Evolutionary conservation across 2,329 filamentous ascomycete genomes (phyloP), one percentile per base, ranked within the genome.

Genomic region (Aspergillus candidus): DNA sequence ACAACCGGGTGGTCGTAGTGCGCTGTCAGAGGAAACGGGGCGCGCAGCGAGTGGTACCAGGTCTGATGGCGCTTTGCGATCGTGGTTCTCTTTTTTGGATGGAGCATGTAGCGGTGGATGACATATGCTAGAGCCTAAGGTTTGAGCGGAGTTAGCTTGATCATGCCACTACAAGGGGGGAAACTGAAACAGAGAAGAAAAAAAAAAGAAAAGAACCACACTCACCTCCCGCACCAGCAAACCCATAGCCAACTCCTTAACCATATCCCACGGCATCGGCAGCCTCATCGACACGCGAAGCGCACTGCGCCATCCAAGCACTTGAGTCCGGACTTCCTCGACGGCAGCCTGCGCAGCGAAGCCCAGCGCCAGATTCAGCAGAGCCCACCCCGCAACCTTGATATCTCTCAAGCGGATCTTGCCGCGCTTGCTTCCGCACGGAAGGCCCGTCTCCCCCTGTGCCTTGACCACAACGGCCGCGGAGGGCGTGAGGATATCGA

Each of bases 81-180:
- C 69, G 58, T 72, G 74, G 41, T 27, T 10, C 6, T 55, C 40
- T 38, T 57, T 48, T 60, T 79, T 72, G 40, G 74, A 66, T 94
- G 88, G 7, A 95, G 75, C 18, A 84, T 47, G 58, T 78, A 77
- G 40, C 85, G 82, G 67, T 94, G 88, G 53, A 88, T 74, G 55
- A 80, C 76, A 63, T 94, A 95, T 45, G 53, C 47, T 4, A 64
- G 37, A 29, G 61, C 45, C 63, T 67, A 43, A 31, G 32, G 4
- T 27, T 18, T 15, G 44, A 8, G 32, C 11, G 11, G 31, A 30
- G 40, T 53, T 36, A 53, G 47, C 13, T 30, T 11, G n/a, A 7
- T 30, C 4, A n/a, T 27, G 22, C 10, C 22, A 38, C 33, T 14
- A 4, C 22, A 22, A 31, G 10, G n/a, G 14, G 11, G 44, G 5